These are phyloP conservation scores for Neurospora africana DNA, from an alignment of 495 filamentous ascomycete genomes.

Conservation along the genomic window DNA sequence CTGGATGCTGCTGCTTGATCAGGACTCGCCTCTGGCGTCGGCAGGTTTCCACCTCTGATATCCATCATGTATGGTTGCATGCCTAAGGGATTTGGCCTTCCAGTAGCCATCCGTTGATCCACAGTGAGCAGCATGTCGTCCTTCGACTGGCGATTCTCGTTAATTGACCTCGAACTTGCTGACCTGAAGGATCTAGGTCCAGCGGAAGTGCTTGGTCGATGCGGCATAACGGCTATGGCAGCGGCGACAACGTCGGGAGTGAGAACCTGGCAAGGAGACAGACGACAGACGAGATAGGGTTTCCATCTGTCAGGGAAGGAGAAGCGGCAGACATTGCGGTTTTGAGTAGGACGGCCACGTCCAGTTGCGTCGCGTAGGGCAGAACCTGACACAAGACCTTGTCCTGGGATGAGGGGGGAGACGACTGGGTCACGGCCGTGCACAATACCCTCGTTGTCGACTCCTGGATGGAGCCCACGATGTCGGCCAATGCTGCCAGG, in stretches of 20 bases:
- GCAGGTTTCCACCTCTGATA: conserved; percentile 21
- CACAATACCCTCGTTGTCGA: conserved; percentile 19
- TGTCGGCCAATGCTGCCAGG: neutral
- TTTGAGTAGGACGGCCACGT: conserved; percentile 17
- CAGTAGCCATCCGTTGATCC: conserved; percentile 11
- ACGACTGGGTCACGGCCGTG: conserved; percentile 24
- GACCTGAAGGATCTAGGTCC: conserved; percentile 14
- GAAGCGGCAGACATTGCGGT: conserved; percentile 21
- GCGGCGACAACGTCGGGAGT: conserved; percentile 13
- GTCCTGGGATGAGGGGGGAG: conserved; percentile 26
- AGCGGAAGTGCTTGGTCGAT: conserved; percentile 33
- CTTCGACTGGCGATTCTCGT: conserved; percentile 33
- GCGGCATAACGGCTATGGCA: conserved; percentile 24
- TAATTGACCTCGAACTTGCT: conserved; percentile 13
- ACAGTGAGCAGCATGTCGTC: conserved; percentile 37
- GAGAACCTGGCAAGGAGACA: conserved; percentile 19
- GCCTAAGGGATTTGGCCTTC: conserved; percentile 8
- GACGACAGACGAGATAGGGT: conserved; percentile 29
- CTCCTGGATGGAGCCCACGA: conserved; percentile 10
- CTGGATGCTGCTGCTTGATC: conserved; percentile 2
- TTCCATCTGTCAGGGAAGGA: conserved; percentile 20
- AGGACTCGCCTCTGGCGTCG: conserved; percentile 36
- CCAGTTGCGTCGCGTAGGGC: conserved; percentile 20
- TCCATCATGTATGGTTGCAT: conserved; percentile 13
- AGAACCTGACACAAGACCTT: conserved; percentile 36